These are phyloP conservation scores for Trichoderma arundinaceum DNA, from an alignment of 2,329 filamentous ascomycete genomes.

Conservation along the genomic window DNA sequence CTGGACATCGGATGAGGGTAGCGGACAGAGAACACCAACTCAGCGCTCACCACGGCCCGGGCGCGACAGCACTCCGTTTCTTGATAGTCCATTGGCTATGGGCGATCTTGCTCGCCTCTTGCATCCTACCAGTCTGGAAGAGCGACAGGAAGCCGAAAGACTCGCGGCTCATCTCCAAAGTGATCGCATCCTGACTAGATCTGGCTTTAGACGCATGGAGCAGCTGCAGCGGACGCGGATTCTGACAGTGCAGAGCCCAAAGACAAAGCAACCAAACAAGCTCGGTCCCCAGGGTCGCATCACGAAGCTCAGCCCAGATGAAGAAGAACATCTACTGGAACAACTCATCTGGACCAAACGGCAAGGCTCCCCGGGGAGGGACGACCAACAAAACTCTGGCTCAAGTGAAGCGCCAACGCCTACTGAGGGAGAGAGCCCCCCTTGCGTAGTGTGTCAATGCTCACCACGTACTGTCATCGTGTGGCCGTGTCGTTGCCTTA, in stretches of 20 bases:
- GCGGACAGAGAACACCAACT: slow-evolving; percentile 73
- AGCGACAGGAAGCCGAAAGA: slow-evolving; percentile 79
- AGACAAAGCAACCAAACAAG: slow-evolving; percentile 33
- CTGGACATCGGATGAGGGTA: slow-evolving; percentile 55
- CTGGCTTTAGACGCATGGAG: slow-evolving; percentile 71
- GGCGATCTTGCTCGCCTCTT: slow-evolving; percentile 78
- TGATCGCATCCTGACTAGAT: slow-evolving; percentile 78
- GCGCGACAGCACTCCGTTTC: slow-evolving; percentile 62
- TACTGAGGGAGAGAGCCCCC: slow-evolving; percentile 73
- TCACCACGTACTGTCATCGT: slow-evolving; percentile 87
- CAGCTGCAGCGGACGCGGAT: slow-evolving; percentile 74
- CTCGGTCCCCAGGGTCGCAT: slow-evolving; percentile 34
- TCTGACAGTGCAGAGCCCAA: slow-evolving; percentile 44
- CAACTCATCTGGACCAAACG: slow-evolving; percentile 63
- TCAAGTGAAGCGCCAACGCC: slow-evolving; percentile 52
- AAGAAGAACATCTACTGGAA: slow-evolving; percentile 66
- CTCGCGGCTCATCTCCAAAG: slow-evolving; percentile 80
- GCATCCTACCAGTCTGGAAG: slow-evolving; percentile 76
- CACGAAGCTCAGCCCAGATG: slow-evolving; percentile 58
- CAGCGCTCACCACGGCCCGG: slow-evolving; percentile 58
- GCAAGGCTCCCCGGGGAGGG: slow-evolving; percentile 34
- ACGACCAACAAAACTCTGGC: slow-evolving; percentile 19
- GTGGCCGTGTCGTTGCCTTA: slow-evolving; percentile 95
- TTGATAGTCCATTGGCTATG: slow-evolving; percentile 68
- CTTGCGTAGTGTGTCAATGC: slow-evolving; percentile 92